phyloP scores from a whole-genome alignment of 1,139 yeast species.

The Scheffersomyces lignicola region DNA sequence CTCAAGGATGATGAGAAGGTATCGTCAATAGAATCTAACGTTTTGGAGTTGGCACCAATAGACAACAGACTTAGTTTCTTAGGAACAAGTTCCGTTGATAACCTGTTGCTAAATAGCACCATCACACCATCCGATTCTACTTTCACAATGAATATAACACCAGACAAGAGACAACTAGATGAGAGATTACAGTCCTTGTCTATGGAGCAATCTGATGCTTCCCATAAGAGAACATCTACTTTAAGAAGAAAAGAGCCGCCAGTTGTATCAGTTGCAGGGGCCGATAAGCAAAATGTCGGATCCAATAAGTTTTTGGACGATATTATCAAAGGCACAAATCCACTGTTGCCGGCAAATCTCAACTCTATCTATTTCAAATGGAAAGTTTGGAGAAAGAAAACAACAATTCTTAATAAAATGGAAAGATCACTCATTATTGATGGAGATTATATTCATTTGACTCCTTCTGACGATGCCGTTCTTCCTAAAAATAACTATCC shows the following conservation, averaged over 20 bases:
- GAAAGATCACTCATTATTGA: conserved; percentile 86
- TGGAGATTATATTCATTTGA: conserved; percentile 88
- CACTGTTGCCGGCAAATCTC: conserved; percentile 35
- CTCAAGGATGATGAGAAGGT: conserved; percentile 23
- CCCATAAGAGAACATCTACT: conserved; percentile 8
- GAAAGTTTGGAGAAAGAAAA: conserved; percentile 86
- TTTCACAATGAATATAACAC: conserved; percentile 25
- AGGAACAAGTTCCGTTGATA: conserved; percentile 6
- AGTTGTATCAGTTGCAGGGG: neutral
- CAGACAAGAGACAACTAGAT: conserved; percentile 24
- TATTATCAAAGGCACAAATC: conserved; percentile 33
- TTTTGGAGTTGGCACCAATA: conserved; percentile 23
- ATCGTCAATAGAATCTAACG: conserved; percentile 19
- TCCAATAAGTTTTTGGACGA: conserved; percentile 36
- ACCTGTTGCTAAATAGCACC: conserved; percentile 10
- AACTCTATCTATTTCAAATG: conserved; percentile 51
- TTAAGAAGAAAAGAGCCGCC: conserved; percentile 9
- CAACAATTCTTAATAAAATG: conserved; percentile 77
- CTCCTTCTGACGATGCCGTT: conserved; percentile 66
- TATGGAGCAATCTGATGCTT: conserved; percentile 4
- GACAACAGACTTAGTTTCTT: conserved; percentile 11
- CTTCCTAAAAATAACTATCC: conserved; percentile 53
- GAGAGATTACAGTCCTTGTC: conserved; percentile 17
- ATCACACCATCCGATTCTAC: conserved; percentile 34
- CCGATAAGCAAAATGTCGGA: conserved; percentile 9